Base-by-base conservation (phyloP, 768 basidiomycete genomes). In the Hydnum rufescens region DNA sequence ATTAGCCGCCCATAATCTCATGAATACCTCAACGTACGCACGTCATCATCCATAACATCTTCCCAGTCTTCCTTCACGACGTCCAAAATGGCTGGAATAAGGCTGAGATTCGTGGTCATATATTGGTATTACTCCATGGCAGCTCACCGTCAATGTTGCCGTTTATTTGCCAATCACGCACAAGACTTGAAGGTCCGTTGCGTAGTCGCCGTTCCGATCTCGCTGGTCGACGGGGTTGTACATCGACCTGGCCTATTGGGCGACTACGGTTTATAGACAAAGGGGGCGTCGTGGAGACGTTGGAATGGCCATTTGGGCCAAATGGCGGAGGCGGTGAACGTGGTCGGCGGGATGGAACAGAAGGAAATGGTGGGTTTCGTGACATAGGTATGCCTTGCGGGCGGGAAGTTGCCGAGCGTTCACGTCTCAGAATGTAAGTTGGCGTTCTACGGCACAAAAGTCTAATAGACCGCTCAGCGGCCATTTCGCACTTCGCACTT, bases 1-100 rank as follows among this genome's bases (percentile, higher is more conserved):
- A 31, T 8, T 32, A 32, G 28, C 25, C 22, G 2, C 2, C 13
- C n/a, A 30, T 6, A 1, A 3, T 3, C 8, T 18, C 16, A 48
- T 8, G 3, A 29, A 5, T 16, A 2, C 8, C 1, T 4, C 19
- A 2, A 31, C 3, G 48, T 58, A 36, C 39, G 34, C 26, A 60
- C 60, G 53, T 66, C 65, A 2, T 58, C 58, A 31, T 63, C 62
- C 26, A 64, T 50, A 28, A 55, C 23, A 4, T 23, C 50, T 47
- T 23, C 39, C 59, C 46, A 39, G 46, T 6, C 23, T 26, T 22
- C 54, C 53, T 42, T 50, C 57, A 30, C n/a, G 55, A 5, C 46
- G 36, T 23, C 39, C 42, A 52, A 28, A 13, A 51, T n/a, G 31
- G 32, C 48, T 50, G 26, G 16, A 47, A 16, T 28, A 16, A 8